Evolutionary conservation across 306 rosid genomes (phyloP), one percentile per base, ranked within the genome.

Genomic region (Inga laurina): DNA sequence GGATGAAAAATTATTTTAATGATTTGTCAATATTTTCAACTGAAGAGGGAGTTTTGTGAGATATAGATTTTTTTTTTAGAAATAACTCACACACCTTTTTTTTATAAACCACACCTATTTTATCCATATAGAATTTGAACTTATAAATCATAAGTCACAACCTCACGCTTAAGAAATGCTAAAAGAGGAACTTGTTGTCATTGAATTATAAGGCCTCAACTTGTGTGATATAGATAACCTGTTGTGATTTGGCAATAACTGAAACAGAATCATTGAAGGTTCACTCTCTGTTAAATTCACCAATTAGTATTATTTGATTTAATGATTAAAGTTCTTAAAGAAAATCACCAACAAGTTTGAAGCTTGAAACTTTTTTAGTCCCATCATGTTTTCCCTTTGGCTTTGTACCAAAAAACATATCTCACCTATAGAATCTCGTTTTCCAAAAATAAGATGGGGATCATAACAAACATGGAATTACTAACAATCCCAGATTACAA

Each of bases 371-470:
- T 70, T 21, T 39, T 41, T 43, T 21, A 43, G 48, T 49, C 43
- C 62, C 19, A 9, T 59, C 32, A 10, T 57, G 9, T n/a, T 74
- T 81, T 12, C 61, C 52, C 46, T 51, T 71, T 72, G 81, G 84
- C 78, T 74, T 87, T 84, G 86, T 84, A 84, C 79, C 8, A 48
- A 18, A 12, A 19, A 64, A 79, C 64, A 87, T 30, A 82, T 87
- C 86, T 87, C 90, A 87, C 80, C 90, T 4, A 82, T 62, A 72
- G 77, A 82, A 87, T 84, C 85, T 82, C 72, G 82, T 70, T 75
- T 87, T 74, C 86, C 86, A 32, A 84, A 87, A 84, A 82, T 66
- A 84, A 78, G 76, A 69, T 49, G 74, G 82, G 84, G 86, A 84
- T 87, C 88, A 84, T 79, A 87, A 87, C 82, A 87, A 84, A 87